Percentiles rank a stretch among this genome's conserved stretches.
Evolutionary conservation across 805 yeast species (phyloP).

Genomic region (Lipomyces kockii): DNA sequence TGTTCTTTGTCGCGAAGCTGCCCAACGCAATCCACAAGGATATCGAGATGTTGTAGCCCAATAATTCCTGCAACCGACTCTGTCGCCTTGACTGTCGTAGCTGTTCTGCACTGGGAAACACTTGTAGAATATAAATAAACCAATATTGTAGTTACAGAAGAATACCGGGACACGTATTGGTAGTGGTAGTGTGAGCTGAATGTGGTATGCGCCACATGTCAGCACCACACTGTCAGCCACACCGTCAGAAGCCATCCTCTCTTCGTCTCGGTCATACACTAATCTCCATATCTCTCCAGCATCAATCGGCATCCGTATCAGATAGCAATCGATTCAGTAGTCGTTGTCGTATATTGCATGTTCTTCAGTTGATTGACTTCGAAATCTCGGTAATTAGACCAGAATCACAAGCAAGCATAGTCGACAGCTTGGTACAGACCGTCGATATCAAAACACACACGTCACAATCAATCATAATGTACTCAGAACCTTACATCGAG

Average conservation of each 20-base stretch:
- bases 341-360: background rate
- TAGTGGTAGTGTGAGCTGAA: background rate
- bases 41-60: too few species aligned
- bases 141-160: too few species aligned
- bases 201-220: background rate
- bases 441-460: background rate
- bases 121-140: too few species aligned
- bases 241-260: background rate
- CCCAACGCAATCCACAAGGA: too few species aligned
- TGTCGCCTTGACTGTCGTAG: too few species aligned
- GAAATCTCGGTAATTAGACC: background rate
- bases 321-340: background rate
- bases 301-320: background rate
- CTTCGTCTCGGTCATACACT: background rate
- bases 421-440: background rate
- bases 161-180: too few species aligned
- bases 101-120: too few species aligned
- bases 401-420: background rate
- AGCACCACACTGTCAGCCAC: background rate
- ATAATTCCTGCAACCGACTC: too few species aligned
- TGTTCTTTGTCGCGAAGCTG: too few species aligned
- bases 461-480: conserved; percentile 17
- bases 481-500: conserved; percentile 23
- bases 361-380: background rate
- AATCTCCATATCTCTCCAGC: background rate